phyloP scores from a whole-genome alignment of 768 basidiomycete genomes.

The Hygrocybe punicea region DNA sequence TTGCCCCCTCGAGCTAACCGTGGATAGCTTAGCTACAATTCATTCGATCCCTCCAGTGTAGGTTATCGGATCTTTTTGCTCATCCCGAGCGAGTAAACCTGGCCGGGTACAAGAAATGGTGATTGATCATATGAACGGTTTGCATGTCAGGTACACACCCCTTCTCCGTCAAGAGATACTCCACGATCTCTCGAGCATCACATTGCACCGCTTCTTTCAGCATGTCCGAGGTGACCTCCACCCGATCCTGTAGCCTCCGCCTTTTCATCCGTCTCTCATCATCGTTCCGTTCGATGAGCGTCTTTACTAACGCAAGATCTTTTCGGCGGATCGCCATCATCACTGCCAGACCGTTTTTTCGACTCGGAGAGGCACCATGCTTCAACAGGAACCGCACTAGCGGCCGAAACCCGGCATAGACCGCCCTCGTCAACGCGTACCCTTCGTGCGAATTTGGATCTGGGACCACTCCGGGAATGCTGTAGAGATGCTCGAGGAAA shows the following conservation, averaged over 20 bases:
- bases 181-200: slow-evolving; percentile 64
- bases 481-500: slow-evolving; percentile 57
- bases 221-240: slow-evolving; percentile 54
- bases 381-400: slow-evolving; percentile 69
- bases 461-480: slow-evolving; percentile 38
- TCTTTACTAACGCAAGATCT: slow-evolving; percentile 62
- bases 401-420: slow-evolving; percentile 57
- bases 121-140: slow-evolving; percentile 47
- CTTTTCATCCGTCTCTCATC: slow-evolving; percentile 38
- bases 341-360: slow-evolving; percentile 63
- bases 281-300: slow-evolving; percentile 66
- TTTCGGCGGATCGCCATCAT: slow-evolving; percentile 70
- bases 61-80: too few relatives aligned
- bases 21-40: too few relatives aligned
- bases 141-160: slow-evolving; percentile 70
- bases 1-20: too few relatives aligned
- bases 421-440: slow-evolving; percentile 79
- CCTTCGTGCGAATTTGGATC: slow-evolving; percentile 69
- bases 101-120: too few relatives aligned
- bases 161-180: slow-evolving; percentile 69
- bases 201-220: slow-evolving; percentile 61
- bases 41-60: too few relatives aligned
- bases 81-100: too few relatives aligned
- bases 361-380: slow-evolving; percentile 65
- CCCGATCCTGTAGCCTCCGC: slow-evolving; percentile 57